Evolutionary conservation across 768 basidiomycete genomes (phyloP).

Genomic region (Boletus rufocinnamomeus): DNA sequence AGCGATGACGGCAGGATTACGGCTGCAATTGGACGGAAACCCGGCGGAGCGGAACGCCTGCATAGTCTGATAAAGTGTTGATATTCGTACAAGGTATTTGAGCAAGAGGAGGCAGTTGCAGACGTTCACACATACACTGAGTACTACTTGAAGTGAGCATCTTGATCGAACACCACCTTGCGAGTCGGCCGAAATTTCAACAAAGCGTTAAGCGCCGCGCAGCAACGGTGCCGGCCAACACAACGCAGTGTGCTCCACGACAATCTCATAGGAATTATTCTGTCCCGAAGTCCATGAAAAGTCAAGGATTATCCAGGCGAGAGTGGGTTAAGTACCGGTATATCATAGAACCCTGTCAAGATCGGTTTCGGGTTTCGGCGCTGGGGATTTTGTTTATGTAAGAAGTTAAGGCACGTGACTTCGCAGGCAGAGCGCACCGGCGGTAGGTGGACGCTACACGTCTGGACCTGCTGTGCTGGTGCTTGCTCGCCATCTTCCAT

Average conservation of each 20-base stretch:
- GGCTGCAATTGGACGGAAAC: background rate
- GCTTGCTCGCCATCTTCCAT: background rate
- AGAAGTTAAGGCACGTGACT: slow-evolving; percentile 19
- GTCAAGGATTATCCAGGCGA: background rate
- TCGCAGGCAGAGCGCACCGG: background rate
- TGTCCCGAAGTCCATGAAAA: background rate
- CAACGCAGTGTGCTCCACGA: background rate
- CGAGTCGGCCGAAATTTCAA: background rate
- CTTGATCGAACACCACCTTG: background rate
- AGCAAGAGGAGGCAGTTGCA: background rate
- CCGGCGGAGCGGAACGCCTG: background rate
- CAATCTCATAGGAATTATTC: too few relatives aligned
- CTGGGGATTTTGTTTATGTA: too few relatives aligned
- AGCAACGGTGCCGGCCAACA: background rate
- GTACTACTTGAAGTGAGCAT: background rate
- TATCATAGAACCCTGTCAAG: too few relatives aligned
- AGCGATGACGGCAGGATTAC: background rate
- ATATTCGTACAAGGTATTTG: background rate
- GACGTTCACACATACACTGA: background rate
- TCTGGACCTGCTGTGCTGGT: background rate
- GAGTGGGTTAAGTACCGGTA: too few relatives aligned
- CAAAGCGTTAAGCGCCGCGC: background rate
- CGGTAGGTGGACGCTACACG: background rate
- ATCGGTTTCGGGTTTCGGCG: too few relatives aligned
- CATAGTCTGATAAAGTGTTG: background rate